phyloP scores from a whole-genome alignment of 495 filamentous ascomycete genomes.

The Penicillium salamii region DNA sequence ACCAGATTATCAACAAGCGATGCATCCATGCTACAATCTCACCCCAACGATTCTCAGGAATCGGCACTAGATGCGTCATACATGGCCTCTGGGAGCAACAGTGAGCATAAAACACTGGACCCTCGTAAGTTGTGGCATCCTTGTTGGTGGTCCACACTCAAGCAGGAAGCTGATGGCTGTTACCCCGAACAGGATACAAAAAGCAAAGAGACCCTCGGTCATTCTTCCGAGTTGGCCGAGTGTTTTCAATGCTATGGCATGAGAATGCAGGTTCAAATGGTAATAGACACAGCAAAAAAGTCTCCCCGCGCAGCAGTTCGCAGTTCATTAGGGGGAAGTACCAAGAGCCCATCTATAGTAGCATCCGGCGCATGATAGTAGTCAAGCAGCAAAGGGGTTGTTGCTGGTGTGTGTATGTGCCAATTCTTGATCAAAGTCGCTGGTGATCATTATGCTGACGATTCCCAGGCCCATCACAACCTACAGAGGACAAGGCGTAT shows the following conservation, averaged over 20 bases:
- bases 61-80: neutral
- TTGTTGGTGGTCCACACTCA: too few species aligned
- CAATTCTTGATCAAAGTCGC: too few species aligned
- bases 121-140: too few species aligned
- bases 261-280: conserved; percentile 20
- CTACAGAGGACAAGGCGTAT: conserved; percentile 32
- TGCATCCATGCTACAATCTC: neutral
- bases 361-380: conserved; percentile 35
- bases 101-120: too few species aligned
- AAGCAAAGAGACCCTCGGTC: too few species aligned
- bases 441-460: too few species aligned
- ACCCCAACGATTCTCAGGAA: conserved; percentile 1
- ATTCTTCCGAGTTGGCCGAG: conserved; percentile 1
- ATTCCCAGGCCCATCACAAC: conserved; percentile 32
- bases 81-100: neutral
- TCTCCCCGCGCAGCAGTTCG: neutral
- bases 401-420: conserved; percentile 35
- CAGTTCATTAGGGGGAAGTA: conserved; percentile 14
- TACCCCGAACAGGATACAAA: too few species aligned
- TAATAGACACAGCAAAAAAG: conserved; percentile 11
- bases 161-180: too few species aligned
- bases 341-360: conserved; percentile 24
- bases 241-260: conserved; percentile 34
- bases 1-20: conserved; percentile 2
- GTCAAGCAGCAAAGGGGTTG: conserved; percentile 19